phyloP scores from a whole-genome alignment of 1,139 yeast genomes.

The Pichia sp. region DNA sequence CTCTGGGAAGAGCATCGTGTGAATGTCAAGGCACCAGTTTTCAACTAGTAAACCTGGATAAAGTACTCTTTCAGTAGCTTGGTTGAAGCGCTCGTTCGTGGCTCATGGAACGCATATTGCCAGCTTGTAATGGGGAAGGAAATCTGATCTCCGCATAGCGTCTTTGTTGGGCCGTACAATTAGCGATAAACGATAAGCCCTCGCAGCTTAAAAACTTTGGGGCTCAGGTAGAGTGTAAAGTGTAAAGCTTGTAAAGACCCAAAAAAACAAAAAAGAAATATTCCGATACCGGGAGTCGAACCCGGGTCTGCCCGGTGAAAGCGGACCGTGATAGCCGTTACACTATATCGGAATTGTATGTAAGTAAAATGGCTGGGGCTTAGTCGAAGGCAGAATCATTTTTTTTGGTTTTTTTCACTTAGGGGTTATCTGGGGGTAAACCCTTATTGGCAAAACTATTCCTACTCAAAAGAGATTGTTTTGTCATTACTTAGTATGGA shows the following conservation, averaged over 20 bases:
- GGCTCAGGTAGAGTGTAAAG: background rate
- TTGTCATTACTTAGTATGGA: no score
- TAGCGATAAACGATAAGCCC: background rate
- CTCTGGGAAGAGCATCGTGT: background rate
- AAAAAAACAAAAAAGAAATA: background rate
- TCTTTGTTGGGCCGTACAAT: background rate
- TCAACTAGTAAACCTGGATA: background rate
- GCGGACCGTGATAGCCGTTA: conserved; percentile 73
- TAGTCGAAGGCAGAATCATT: no score
- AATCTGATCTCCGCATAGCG: background rate
- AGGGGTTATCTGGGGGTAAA: no score
- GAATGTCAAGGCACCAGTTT: no score
- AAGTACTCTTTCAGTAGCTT: background rate
- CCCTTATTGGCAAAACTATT: no score
- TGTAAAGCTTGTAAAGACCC: background rate
- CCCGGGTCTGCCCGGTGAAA: conserved; percentile 74
- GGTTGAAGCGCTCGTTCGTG: no score
- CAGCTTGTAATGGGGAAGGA: no score
- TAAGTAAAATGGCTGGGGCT: no score
- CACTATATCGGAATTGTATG: conserved; percentile 54
- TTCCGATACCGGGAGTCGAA: conserved; percentile 73
- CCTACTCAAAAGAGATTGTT: no score
- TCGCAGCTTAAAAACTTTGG: background rate
- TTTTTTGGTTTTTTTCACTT: no score
- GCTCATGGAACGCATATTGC: no score